phyloP scores from a whole-genome alignment of 768 basidiomycete species.

The Nidula microcarpa region DNA sequence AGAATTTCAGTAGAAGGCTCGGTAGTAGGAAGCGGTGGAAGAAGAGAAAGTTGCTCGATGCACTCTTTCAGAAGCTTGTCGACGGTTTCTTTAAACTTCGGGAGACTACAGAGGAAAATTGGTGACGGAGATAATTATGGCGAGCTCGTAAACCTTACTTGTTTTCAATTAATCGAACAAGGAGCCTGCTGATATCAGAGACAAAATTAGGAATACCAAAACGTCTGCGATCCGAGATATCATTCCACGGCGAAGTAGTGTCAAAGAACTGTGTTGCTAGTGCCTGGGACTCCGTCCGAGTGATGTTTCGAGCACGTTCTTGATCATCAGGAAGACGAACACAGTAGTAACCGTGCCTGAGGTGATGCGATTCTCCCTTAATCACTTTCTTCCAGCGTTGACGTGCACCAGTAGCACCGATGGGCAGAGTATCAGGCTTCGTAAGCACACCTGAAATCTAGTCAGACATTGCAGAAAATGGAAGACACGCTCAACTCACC shows the following conservation, averaged over 20 bases:
- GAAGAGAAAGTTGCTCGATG: conserved; percentile 22
- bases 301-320: conserved; percentile 36
- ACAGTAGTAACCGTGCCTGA: conserved; percentile 62
- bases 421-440: conserved; percentile 56
- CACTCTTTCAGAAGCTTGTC: conserved; percentile 32
- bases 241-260: conserved; percentile 48
- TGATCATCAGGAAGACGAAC: conserved; percentile 62
- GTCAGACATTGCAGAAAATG: background rate
- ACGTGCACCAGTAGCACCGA: conserved; percentile 36
- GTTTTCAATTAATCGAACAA: conserved; percentile 48
- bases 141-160: conserved; percentile 34
- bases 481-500: conserved; percentile 23
- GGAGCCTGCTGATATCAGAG: conserved; percentile 42
- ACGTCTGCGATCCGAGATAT: conserved; percentile 37
- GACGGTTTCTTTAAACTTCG: conserved; percentile 36
- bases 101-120: conserved; percentile 34
- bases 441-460: conserved; percentile 58
- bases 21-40: conserved; percentile 33
- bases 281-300: conserved; percentile 30
- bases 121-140: background rate
- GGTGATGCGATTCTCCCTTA: conserved; percentile 38
- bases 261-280: conserved; percentile 44
- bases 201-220: conserved; percentile 59
- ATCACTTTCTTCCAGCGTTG: conserved; percentile 49
- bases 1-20: conserved; percentile 47